Evolutionary conservation across 805 yeast species (phyloP), one percentile per base, ranked within the genome.

Genomic region (Hanseniaspora pseudoguilliermondii): DNA sequence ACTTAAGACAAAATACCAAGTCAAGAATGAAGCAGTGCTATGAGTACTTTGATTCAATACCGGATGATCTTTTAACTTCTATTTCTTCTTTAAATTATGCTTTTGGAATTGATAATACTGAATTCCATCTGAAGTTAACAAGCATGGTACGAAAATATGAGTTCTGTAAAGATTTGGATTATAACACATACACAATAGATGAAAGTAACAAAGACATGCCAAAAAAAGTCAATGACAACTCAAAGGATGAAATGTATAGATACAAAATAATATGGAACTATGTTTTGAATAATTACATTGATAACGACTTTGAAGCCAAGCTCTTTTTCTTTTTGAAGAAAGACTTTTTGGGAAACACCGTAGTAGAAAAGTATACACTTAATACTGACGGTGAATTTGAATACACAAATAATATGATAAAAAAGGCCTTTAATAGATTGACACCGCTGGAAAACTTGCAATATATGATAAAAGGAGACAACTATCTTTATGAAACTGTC

Each of bases 191-290:
- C 23, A 13, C 16, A 1, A 52, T 52, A 16, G 55, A 52, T n/a
- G 10, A 10, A 20, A 29, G 39, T 18, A 52, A 52, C 13, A 32
- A 43, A 27, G 55, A 52, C 18, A 20, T 23, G 18, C 38, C 18
- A 7, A 46, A 52, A 35, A 20, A 52, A 20, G 4, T 21, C 7
- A 43, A 42, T 23, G 42, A 27, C 5, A 52, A 52, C 20, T 16
- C 20, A 13, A 44, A 52, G 16, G 25, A 29, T 27, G 55, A 52
- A 29, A 38, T 44, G 15, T 44, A 44, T 23, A 52, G 23, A 46
- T 52, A 52, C 23, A 52, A 52, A n/a, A 15, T 52, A 16, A 46
- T 52, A 13, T 52, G 55, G 55, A 52, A 52, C 27, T 44, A 38
- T 38, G 46, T 52, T 44, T 21, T 23, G 16, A 52, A 52, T 32